Conservation (phyloP, 176 grass and related monocot genomes). For the Pontederia paniculata region DNA sequence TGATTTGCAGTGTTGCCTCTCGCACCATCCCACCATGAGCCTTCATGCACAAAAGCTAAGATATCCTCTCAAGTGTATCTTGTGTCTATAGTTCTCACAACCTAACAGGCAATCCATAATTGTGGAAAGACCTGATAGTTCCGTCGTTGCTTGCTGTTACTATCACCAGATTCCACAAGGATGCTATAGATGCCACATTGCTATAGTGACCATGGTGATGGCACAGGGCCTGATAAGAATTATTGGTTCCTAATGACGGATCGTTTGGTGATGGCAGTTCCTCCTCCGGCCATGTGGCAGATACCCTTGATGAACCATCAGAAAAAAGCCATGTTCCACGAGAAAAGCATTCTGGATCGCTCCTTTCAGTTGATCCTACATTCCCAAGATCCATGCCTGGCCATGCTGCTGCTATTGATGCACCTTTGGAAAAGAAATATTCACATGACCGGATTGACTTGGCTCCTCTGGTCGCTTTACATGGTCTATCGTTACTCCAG, state of each 20-base stretch:
- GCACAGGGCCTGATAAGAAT: neutral
- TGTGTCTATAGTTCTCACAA: constrained; percentile 17
- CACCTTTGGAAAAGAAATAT: constrained; percentile 56
- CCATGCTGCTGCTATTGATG: constrained; percentile 48
- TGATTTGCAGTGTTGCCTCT: too few species aligned
- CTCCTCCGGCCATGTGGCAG: constrained; percentile 80
- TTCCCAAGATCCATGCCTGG: constrained; percentile 32
- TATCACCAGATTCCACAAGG: constrained; percentile 59
- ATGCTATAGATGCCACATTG: neutral
- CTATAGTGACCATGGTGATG: constrained; percentile 20
- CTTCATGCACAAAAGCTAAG: too few species aligned
- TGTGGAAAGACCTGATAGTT: constrained; percentile 66
- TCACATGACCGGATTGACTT: constrained; percentile 48
- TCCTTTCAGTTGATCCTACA: neutral
- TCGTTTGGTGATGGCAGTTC: constrained; percentile 29
- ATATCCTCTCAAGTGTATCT: too few species aligned
- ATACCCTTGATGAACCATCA: constrained; percentile 23
- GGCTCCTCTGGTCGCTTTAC: constrained; percentile 1
- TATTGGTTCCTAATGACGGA: neutral
- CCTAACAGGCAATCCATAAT: constrained; percentile 71
- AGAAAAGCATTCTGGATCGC: constrained; percentile 27
- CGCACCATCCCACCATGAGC: too few species aligned
- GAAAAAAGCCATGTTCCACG: constrained; percentile 32
- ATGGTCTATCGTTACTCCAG: constrained; percentile 39
- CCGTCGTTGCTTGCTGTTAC: constrained; percentile 63